Evolutionary conservation across 2,329 filamentous ascomycete genomes (phyloP), one percentile per base, ranked within the genome.

Genomic region (Ophiostoma tasmaniense): DNA sequence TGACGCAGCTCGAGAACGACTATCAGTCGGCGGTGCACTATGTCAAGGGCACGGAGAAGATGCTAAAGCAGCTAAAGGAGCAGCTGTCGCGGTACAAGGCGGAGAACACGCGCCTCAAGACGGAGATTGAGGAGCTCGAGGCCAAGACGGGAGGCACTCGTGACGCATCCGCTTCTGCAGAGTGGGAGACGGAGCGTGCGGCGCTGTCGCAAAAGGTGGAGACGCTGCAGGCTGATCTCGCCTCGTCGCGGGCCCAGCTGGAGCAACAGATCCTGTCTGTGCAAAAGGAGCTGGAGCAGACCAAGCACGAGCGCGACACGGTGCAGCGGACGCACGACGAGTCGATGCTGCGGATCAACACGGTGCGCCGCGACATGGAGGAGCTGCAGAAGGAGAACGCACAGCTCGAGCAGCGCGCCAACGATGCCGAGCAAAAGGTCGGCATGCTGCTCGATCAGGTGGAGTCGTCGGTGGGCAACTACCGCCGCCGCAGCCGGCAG

Each of bases 21-120:
- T 97, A 99, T 77, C 93, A 97, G 78, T 97, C 95, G 59, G 94
- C 95, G 20, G 93, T 98, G 66, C 95, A 97, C 79, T 99, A 99
- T 76, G 92, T 99, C 73, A 96, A 97, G 79, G 95, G 95, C 70
- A 98, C 95, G 1, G 95, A 99, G 80, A 98, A 97, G 85, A 97
- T 99, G 93, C 86, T 99, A 66, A 93, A 95, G 79, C 94, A 96
- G 78, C 94, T 99, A 84, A 98, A 98, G 81, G 93, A 97, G 75
- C 95, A 99, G 80, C 84, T 99, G n/a, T 85, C 90, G 68, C 91
- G 93, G 70, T 95, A 96, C 80, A 98, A 98, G 84, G 81, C 87
- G 14, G 90, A 95, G 71, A 97, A 97, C 75, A 82, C 84, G 22
- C 90, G 90, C 71, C 83, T 99, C 55, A 93, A 95, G 78, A 85